Evolutionary conservation across 108 stramenopile species (phyloP), one percentile per base, ranked within the genome.

Genomic region (Conticribra weissflogii): DNA sequence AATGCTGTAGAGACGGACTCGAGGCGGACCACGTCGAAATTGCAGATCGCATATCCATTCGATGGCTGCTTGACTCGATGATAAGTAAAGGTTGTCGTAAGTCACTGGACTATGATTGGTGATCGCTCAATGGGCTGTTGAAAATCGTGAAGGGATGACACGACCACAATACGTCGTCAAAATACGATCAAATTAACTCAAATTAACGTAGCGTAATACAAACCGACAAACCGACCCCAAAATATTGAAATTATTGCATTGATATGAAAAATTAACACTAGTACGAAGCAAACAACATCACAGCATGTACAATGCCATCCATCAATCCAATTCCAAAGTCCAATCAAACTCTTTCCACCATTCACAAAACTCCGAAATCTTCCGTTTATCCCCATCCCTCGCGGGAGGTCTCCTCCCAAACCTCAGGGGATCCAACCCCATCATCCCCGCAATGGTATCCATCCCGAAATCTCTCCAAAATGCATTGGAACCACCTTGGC

Each of bases 371-470:
- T 68, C 62, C 25, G 81, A 58, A 25, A 91, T 80, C 34, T 56
- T 53, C 32, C 63, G 44, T 62, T 74, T 61, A 45, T 91, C 88
- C 7, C 74, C 54, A 30, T 80, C 86, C 17, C 58, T 45, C 9
- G 64, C 21, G n/a, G 51, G 57, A 54, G 47, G 60, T 67, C 81
- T 89, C 28, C 88, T 74, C n/a, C 80, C 75, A 46, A 94, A 90
- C 22, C 88, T 82, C 49, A 91, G 64, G 0, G 87, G 87, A 70
- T 91, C 90, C 50, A 84, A 57, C 8, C 81, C 78, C 85, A 90
- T 75, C 88, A 94, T 91, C 0, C 90, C 87, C 12, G 85, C 86
- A 17, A 91, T 59, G 9, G 87, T 88, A 71, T 94, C 93, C 9
- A 87, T 31, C 9, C 81, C 93, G 71, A 91, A 90, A 53, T 94